Evolutionary conservation across 768 basidiomycete species (phyloP).

Genomic region (Hypholoma sublateritium): DNA sequence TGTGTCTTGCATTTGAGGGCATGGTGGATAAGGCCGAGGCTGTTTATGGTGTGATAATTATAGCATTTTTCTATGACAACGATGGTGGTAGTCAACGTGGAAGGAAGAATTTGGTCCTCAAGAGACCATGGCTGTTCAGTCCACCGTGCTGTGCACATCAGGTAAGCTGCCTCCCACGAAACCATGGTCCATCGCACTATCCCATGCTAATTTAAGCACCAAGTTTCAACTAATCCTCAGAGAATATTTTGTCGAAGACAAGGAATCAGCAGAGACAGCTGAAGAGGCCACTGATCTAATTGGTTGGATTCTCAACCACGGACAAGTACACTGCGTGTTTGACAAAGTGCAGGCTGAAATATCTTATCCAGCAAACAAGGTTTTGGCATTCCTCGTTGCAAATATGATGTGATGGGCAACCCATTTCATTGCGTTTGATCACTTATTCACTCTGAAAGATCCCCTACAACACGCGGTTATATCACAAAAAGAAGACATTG

Average conservation of each 20-base stretch:
- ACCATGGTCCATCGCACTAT: neutral
- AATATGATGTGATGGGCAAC: constrained; percentile 30
- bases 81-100: constrained; percentile 26
- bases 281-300: constrained; percentile 25
- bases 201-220: neutral
- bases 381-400: constrained; percentile 23
- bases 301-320: constrained; percentile 26
- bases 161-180: constrained; percentile 7
- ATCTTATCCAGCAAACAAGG: constrained; percentile 11
- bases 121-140: constrained; percentile 19
- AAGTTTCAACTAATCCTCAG: constrained; percentile 23
- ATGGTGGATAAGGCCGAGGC: constrained; percentile 25
- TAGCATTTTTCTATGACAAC: constrained; percentile 22
- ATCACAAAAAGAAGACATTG: constrained; percentile 15
- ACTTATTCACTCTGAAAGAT: constrained; percentile 20
- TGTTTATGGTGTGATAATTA: constrained; percentile 9
- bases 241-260: constrained; percentile 23
- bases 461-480: constrained; percentile 20
- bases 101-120: constrained; percentile 20
- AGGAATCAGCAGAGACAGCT: constrained; percentile 17
- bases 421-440: constrained; percentile 24
- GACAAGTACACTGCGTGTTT: constrained; percentile 24
- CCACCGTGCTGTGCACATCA: constrained; percentile 24
- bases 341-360: constrained; percentile 18
- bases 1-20: constrained; percentile 22